phyloP scores from a whole-genome alignment of 805 yeast genomes.

The Yarrowia divulgata region DNA sequence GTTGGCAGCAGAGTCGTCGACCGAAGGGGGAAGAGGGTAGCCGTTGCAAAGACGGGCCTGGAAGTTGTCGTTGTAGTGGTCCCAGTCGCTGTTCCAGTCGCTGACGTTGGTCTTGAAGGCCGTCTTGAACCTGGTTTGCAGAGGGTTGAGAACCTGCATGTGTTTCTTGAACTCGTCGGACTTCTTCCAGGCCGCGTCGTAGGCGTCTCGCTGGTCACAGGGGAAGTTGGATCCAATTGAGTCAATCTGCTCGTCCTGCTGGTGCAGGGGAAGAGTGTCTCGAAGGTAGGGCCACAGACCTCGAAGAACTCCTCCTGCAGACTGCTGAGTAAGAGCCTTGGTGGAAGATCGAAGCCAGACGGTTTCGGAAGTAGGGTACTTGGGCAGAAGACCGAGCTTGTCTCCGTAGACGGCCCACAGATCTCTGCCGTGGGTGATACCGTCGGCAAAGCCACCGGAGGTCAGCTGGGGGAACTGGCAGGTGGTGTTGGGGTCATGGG shows the following conservation, averaged over 20 bases:
- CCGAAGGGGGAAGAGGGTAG: conserved; percentile 49
- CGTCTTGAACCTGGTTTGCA: conserved; percentile 48
- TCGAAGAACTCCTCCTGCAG: conserved; percentile 52
- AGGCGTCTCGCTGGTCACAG: conserved; percentile 45
- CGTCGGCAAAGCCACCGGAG: conserved; percentile 53
- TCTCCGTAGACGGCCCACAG: conserved; percentile 53
- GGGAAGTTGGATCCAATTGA: conserved; percentile 52
- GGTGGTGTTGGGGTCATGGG: conserved; percentile 46
- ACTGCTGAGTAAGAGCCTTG: conserved; percentile 54
- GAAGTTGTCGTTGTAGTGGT: conserved; percentile 56
- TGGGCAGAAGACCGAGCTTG: conserved; percentile 51
- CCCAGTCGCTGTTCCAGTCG: conserved; percentile 47
- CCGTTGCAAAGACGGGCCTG: conserved; percentile 54
- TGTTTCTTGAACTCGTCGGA: conserved; percentile 44
- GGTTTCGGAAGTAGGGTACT: conserved; percentile 48
- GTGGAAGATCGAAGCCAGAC: conserved; percentile 53
- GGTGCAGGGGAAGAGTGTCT: conserved; percentile 49
- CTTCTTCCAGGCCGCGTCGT: conserved; percentile 12
- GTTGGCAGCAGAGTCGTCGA: conserved; percentile 48
- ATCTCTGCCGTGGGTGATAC: conserved; percentile 54
- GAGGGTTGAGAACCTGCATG: conserved; percentile 47
- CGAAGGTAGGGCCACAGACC: conserved; percentile 52
- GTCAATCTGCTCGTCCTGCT: conserved; percentile 49
- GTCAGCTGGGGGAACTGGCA: conserved; percentile 56
- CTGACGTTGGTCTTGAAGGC: conserved; percentile 47